Evolutionary conservation across 805 yeast genomes (phyloP).

Genomic region (Saccharomycopsis microspora): DNA sequence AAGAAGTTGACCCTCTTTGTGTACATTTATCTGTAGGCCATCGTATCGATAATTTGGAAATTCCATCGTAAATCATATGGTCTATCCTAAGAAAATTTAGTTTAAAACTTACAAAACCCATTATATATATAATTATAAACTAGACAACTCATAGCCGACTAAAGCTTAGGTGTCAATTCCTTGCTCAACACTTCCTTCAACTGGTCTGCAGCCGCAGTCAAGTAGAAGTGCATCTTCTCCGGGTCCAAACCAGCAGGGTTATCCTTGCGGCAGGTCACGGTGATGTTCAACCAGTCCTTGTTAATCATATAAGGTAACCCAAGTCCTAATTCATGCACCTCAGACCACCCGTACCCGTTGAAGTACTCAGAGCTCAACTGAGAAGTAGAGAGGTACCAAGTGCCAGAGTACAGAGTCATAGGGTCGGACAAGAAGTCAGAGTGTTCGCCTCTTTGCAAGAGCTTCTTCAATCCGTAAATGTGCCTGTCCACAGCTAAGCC

Average conservation of each 20-base stretch:
- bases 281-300: slow-evolving; percentile 74
- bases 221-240: slow-evolving; percentile 49
- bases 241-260: slow-evolving; percentile 45
- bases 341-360: slow-evolving; percentile 93
- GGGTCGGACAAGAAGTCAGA: slow-evolving; percentile 72
- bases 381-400: slow-evolving; percentile 84
- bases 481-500: slow-evolving; percentile 94
- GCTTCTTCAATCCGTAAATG: slow-evolving; percentile 74
- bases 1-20: too few relatives aligned
- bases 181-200: slow-evolving; percentile 47
- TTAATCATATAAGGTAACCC: slow-evolving; percentile 92
- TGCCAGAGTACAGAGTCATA: slow-evolving; percentile 58
- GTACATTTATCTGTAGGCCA: too few relatives aligned
- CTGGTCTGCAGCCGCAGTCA: slow-evolving; percentile 74
- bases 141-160: not conserved
- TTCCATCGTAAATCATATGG: too few relatives aligned
- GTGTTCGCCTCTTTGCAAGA: slow-evolving; percentile 44
- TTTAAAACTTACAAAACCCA: not conserved
- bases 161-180: slow-evolving; percentile 8
- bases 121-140: not conserved
- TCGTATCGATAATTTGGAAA: too few relatives aligned
- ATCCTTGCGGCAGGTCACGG: slow-evolving; percentile 64
- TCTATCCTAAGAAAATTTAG: too few relatives aligned
- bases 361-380: slow-evolving; percentile 78
- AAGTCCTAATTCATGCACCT: slow-evolving; percentile 86